These are phyloP conservation scores for Sanghuangporus sanghuang DNA, from an alignment of 1,284 basidiomycete species.

Conservation along the genomic window DNA sequence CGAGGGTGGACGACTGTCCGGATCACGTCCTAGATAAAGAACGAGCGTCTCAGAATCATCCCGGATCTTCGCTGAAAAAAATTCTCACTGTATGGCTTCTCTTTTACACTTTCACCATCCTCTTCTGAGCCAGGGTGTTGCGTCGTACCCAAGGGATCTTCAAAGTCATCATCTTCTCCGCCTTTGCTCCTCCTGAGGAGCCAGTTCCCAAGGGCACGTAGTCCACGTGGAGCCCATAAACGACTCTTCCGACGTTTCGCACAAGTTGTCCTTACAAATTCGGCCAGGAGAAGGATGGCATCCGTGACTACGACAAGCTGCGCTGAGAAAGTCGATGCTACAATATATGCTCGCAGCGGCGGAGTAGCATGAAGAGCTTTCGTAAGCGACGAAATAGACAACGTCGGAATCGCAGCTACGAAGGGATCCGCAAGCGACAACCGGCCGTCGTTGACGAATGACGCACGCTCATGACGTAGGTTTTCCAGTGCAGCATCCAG, in stretches of 20 bases:
- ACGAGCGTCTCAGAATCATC: not conserved
- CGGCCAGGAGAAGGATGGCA: conserved; percentile 39
- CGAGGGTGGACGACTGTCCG: conserved; percentile 42
- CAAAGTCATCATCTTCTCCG: conserved; percentile 18
- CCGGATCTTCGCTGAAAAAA: not conserved
- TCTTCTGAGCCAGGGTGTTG: not conserved
- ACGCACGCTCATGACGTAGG: conserved; percentile 32
- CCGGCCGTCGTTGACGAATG: conserved; percentile 38
- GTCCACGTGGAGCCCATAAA: conserved; percentile 47
- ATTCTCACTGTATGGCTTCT: conserved; percentile 30
- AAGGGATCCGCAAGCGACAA: conserved; percentile 45
- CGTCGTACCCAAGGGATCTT: conserved; percentile 19
- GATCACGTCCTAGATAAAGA: conserved; percentile 29
- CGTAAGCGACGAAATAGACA: conserved; percentile 17
- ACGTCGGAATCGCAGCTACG: conserved; percentile 21
- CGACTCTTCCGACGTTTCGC: conserved; percentile 34
- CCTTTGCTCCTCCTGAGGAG: conserved; percentile 25
- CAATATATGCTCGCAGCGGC: conserved; percentile 39
- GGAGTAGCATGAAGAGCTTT: conserved; percentile 16
- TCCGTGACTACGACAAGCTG: conserved; percentile 38
- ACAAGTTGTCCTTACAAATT: conserved; percentile 36
- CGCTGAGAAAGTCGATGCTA: conserved; percentile 42
- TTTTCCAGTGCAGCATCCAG: conserved; percentile 34
- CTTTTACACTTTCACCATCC: conserved; percentile 12
- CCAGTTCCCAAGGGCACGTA: conserved; percentile 34